Conservation (phyloP, 2,329 filamentous ascomycete species). For the Fusarium cicatricum region DNA sequence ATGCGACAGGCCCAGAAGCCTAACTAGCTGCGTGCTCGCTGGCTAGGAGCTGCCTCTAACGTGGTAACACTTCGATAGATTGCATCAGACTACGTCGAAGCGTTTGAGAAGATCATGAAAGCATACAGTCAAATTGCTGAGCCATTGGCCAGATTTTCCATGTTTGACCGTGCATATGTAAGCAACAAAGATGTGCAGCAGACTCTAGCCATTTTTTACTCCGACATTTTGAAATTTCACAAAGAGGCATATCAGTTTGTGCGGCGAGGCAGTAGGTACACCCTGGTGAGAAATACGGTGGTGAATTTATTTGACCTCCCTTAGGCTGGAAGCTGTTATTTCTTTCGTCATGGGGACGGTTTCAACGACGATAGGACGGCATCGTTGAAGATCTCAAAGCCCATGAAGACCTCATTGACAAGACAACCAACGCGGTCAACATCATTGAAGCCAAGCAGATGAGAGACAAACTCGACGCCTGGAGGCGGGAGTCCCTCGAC, state of each 20-base stretch:
- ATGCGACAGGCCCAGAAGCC: too few relatives aligned
- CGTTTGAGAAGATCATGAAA: conserved; percentile 51
- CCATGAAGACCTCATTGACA: conserved; percentile 44
- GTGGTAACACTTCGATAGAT: conserved; percentile 4
- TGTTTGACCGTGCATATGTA: conserved; percentile 43
- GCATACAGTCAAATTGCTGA: conserved; percentile 51
- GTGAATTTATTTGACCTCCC: conserved; percentile 30
- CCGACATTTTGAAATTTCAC: conserved; percentile 58
- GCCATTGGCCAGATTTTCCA: conserved; percentile 49
- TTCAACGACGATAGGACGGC: conserved; percentile 44
- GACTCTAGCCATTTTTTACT: conserved; percentile 52
- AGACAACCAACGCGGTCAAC: conserved; percentile 40
- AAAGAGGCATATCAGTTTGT: conserved; percentile 55
- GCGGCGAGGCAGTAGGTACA: conserved; percentile 41
- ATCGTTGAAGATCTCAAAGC: conserved; percentile 45
- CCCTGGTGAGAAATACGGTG: too few relatives aligned
- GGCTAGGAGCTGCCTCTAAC: not conserved
- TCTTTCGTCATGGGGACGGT: conserved; percentile 47
- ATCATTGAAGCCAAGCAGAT: conserved; percentile 35
- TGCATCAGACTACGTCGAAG: conserved; percentile 46
- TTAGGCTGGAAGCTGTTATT: conserved; percentile 48
- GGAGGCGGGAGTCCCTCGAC: conserved; percentile 5
- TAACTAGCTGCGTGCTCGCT: too few relatives aligned
- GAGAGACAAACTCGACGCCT: not conserved
- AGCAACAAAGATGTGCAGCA: conserved; percentile 48